Percentiles rank a stretch among this genome's conserved stretches.
Conservation (phyloP, 306 rosid genomes). For the Potentilla sterilis region DNA sequence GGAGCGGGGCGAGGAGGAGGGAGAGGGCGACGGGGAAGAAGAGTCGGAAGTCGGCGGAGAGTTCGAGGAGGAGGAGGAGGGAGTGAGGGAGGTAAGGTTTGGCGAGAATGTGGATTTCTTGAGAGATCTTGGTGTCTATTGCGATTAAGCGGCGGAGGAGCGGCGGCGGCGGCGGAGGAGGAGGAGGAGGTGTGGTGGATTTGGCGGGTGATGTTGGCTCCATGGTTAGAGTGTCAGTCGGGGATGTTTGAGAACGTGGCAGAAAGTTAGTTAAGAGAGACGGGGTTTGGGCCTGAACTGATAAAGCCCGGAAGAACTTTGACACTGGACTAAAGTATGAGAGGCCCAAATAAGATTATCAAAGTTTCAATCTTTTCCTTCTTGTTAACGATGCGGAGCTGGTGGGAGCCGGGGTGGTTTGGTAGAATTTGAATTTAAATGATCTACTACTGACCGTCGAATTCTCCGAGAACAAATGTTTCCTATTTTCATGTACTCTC, state of each 20-base stretch:
- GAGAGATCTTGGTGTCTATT: conserved; percentile 43
- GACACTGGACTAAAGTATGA: background rate
- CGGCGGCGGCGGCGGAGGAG: conserved; percentile 10
- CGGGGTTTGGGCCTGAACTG: background rate
- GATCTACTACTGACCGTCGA: too few species aligned
- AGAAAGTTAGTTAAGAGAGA: background rate
- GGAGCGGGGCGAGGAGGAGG: background rate
- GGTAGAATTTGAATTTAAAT: too few species aligned
- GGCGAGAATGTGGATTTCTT: conserved; percentile 36
- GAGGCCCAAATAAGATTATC: too few species aligned
- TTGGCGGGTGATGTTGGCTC: conserved; percentile 10
- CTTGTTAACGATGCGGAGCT: too few species aligned
- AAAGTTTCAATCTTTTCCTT: too few species aligned
- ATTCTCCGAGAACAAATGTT: too few species aligned
- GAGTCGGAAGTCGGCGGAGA: conserved; percentile 12
- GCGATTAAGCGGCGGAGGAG: conserved; percentile 34
- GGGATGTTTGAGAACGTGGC: background rate
- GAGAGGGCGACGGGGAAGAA: conserved; percentile 35
- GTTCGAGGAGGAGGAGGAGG: conserved; percentile 35
- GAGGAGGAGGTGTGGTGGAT: conserved; percentile 4
- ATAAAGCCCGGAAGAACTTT: background rate
- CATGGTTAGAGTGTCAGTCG: background rate
- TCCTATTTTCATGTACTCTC: too few species aligned
- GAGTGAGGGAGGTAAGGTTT: conserved; percentile 39
- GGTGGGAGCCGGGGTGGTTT: too few species aligned